Percentiles rank a stretch among this genome's conserved stretches.
Evolutionary conservation across 257 asterid genomes (phyloP).

Genomic region (Solanum medicagineum): DNA sequence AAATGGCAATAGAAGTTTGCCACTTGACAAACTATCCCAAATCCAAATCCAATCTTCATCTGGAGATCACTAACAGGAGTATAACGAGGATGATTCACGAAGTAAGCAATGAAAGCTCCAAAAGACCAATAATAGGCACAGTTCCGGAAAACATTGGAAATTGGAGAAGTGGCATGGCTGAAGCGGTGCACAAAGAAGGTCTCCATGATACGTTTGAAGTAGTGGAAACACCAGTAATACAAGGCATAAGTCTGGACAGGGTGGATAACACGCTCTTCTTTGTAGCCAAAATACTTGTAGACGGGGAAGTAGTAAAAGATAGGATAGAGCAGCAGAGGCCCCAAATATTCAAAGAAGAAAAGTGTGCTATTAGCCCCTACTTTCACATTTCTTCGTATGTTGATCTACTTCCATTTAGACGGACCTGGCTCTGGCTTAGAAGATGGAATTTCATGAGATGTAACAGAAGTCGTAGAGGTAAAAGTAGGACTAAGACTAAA

Average conservation of each 20-base stretch:
- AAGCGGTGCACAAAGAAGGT: conserved; percentile 94
- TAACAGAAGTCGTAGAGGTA: too few relatives aligned
- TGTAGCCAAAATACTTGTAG: conserved; percentile 57
- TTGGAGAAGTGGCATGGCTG: conserved; percentile 98
- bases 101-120: conserved; percentile 79
- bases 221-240: conserved; percentile 92
- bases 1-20: conserved; percentile 90
- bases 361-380: conserved; percentile 92
- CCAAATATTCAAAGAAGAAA: conserved; percentile 88
- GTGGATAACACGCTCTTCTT: conserved; percentile 53
- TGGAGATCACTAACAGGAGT: conserved; percentile 86
- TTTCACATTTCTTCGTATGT: too few relatives aligned
- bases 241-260: conserved; percentile 87
- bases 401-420: too few relatives aligned
- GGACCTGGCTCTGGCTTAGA: too few relatives aligned
- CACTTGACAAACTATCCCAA: conserved; percentile 74
- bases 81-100: conserved; percentile 80
- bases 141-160: conserved; percentile 81
- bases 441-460: too few relatives aligned
- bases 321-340: conserved; percentile 81
- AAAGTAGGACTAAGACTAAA: too few relatives aligned
- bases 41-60: conserved; percentile 75
- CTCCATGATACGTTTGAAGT: conserved; percentile 82
- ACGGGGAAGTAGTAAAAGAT: conserved; percentile 63
- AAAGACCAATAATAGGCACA: conserved; percentile 97